Evolutionary conservation across 345 rosid species (phyloP).

Genomic region (Eucalyptus tenuipes): DNA sequence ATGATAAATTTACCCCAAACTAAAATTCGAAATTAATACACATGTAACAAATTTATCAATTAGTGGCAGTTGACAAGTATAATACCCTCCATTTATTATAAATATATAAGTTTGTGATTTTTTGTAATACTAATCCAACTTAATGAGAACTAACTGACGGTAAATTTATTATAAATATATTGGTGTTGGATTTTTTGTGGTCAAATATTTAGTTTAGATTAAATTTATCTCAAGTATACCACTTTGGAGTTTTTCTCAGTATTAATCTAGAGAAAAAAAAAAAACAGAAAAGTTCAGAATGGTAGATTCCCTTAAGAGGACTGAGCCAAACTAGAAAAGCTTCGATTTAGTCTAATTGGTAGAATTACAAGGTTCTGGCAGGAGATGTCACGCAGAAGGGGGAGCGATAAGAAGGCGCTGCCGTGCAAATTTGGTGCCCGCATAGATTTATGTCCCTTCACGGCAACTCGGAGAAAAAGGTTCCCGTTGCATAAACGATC

Average conservation of each 20-base stretch:
- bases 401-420: neutral
- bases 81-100: fast-evolving
- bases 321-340: neutral
- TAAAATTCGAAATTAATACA: too few species aligned
- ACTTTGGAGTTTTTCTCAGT: fast-evolving
- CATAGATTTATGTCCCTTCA: neutral
- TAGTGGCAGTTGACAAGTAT: fast-evolving
- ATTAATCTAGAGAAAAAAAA: neutral
- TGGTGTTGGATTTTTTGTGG: fast-evolving
- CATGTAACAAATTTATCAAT: fast-evolving
- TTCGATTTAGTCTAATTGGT: fast-evolving
- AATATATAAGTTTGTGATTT: fast-evolving
- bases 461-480: neutral
- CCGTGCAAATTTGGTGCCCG: neutral
- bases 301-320: neutral
- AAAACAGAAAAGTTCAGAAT: neutral
- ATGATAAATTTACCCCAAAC: fast-evolving
- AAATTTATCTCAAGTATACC: too few species aligned
- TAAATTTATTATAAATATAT: too few species aligned
- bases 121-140: fast-evolving
- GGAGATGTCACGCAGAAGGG: neutral
- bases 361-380: neutral
- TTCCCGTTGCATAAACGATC: neutral
- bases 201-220: fast-evolving
- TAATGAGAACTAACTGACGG: fast-evolving